Conservation (phyloP, 768 basidiomycete genomes). For the Russula griseocarnosa region DNA sequence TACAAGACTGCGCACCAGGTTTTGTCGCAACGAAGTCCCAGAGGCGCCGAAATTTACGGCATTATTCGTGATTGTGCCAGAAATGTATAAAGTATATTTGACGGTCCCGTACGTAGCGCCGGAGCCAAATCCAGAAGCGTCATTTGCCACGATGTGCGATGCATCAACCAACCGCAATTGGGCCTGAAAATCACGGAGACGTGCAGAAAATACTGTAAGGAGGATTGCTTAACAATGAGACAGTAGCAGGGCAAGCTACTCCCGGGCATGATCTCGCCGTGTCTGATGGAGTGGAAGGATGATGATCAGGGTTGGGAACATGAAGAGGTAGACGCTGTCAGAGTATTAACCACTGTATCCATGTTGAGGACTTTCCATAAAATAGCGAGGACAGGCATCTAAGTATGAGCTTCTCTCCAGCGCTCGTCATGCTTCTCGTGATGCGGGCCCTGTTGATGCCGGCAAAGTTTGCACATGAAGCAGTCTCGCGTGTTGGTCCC, state of each 20-base stretch:
- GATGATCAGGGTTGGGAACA: neutral
- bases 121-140: neutral
- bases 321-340: neutral
- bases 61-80: constrained; percentile 1
- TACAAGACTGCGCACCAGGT: neutral
- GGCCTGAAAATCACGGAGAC: neutral
- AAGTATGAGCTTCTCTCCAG: no score
- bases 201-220: neutral
- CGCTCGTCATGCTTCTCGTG: neutral
- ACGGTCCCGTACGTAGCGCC: constrained; percentile 13
- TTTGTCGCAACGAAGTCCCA: neutral
- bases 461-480: neutral
- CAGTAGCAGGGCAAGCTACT: neutral
- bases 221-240: neutral
- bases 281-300: neutral
- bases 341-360: neutral
- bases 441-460: neutral
- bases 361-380: neutral
- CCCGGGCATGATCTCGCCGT: neutral
- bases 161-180: neutral
- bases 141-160: no score
- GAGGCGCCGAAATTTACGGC: constrained; percentile 4
- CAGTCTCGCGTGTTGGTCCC: neutral
- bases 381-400: neutral
- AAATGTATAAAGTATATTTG: constrained; percentile 9